Evolutionary conservation across 1,284 basidiomycete species (phyloP), one percentile per base, ranked within the genome.

Genomic region (Austropuccinia psidii): DNA sequence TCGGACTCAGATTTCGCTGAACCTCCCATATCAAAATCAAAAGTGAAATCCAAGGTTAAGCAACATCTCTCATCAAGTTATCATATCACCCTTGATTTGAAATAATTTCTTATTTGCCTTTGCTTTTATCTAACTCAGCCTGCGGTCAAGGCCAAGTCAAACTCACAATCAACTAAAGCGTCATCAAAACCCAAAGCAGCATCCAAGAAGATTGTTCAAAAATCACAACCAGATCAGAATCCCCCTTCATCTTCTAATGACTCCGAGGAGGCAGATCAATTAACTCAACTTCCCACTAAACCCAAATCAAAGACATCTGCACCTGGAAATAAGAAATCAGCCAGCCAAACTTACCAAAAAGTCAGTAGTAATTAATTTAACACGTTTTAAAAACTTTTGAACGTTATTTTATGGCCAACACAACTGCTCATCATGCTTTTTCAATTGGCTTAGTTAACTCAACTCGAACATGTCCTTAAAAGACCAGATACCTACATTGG

Each of bases 401-500:
- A n/a, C n/a, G n/a, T n/a, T n/a, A n/a, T n/a, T n/a, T n/a, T n/a
- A n/a, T n/a, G n/a, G n/a, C n/a, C n/a, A n/a, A n/a, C n/a, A n/a
- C n/a, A n/a, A n/a, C n/a, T n/a, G n/a, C n/a, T n/a, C n/a, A n/a
- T n/a, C n/a, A n/a, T n/a, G n/a, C n/a, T n/a, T n/a, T n/a, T n/a
- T n/a, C n/a, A n/a, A n/a, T n/a, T n/a, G n/a, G n/a, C n/a, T 73
- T 76, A 97, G 94, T 86, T 98, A 74, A 89, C 93, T 0, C 95
- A 96, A 88, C 84, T 97, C 21, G 93, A 99, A 80, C 96, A 98
- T 78, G 92, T 98, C 77, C 85, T 98, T 75, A 91, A 90, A 81
- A 90, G 96, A 75, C 96, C 96, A 0, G 96, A 99, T 82, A 93
- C 94, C 0, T 99, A 98, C 82, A 98, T 99, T 76, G 96, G 93